Evolutionary conservation across 2,329 filamentous ascomycete genomes (phyloP).

Genomic region (Parafenestella ontariensis): DNA sequence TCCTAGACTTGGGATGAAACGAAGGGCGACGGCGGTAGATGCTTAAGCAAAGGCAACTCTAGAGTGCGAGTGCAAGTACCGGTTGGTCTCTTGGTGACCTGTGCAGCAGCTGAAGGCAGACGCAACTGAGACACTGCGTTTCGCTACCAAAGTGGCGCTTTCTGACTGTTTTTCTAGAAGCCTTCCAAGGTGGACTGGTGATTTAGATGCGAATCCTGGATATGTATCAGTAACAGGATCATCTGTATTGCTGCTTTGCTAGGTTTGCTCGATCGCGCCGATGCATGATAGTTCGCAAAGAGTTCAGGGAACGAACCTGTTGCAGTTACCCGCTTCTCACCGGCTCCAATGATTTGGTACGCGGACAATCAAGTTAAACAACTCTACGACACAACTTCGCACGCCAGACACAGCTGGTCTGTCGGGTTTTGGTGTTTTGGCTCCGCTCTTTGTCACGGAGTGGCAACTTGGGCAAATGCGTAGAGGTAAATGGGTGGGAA

Average conservation of each 20-base stretch:
- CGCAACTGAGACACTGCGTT: slow-evolving; percentile 7
- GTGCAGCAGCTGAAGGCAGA: slow-evolving; percentile 6
- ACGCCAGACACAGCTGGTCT: slow-evolving; percentile 39
- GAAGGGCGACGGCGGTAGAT: slow-evolving; percentile 2
- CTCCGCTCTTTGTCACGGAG: slow-evolving; percentile 44
- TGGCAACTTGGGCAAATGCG: slow-evolving; percentile 31
- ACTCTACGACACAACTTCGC: slow-evolving; percentile 22
- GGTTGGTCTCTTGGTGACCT: slow-evolving; percentile 6
- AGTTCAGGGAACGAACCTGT: slow-evolving; percentile 42
- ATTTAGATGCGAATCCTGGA: slow-evolving; percentile 26
- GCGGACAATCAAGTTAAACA: slow-evolving; percentile 38
- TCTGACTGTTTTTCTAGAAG: slow-evolving; percentile 26
- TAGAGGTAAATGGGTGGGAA: slow-evolving; percentile 43
- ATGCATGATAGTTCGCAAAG: slow-evolving; percentile 40
- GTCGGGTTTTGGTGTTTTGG: slow-evolving; percentile 43
- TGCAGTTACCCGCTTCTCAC: slow-evolving; percentile 44
- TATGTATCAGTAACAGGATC: slow-evolving; percentile 34
- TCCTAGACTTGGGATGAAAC: slow-evolving; percentile 19
- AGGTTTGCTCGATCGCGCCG: slow-evolving; percentile 45
- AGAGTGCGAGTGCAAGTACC: not conserved
- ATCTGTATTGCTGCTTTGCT: slow-evolving; percentile 23
- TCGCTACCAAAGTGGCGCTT: not conserved
- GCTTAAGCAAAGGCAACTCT: slow-evolving; percentile 8
- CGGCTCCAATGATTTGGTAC: slow-evolving; percentile 29
- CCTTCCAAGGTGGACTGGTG: slow-evolving; percentile 12